Conservation (phyloP, 1,139 yeast species). For the Suhomyces guaymorum region DNA sequence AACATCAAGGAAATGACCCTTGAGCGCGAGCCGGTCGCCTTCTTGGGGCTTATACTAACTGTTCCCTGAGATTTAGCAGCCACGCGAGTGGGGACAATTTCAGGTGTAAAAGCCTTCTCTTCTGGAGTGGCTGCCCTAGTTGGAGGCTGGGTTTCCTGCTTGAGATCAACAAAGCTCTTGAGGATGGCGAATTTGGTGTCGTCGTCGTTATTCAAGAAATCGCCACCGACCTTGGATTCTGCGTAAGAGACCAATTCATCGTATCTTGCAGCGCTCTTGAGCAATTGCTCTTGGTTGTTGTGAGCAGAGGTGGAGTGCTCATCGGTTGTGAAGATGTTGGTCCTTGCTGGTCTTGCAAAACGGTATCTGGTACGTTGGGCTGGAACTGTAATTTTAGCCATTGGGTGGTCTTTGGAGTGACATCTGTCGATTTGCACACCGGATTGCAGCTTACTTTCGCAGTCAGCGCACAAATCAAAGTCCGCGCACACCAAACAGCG, state of each 20-base stretch:
- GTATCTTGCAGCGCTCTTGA: constrained; percentile 30
- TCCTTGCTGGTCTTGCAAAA: too few relatives aligned
- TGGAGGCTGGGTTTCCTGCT: too few relatives aligned
- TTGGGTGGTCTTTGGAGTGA: constrained; percentile 35
- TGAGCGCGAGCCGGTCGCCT: constrained; percentile 15
- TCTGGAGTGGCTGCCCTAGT: too few relatives aligned
- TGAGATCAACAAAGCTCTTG: constrained; percentile 11
- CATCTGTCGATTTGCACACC: too few relatives aligned
- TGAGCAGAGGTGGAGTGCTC: constrained; percentile 24
- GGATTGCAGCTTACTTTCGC: constrained; percentile 35
- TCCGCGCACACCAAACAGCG: constrained; percentile 56
- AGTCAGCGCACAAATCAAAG: constrained; percentile 56
- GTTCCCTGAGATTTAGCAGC: constrained; percentile 3
- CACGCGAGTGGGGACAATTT: too few relatives aligned
- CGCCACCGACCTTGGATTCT: constrained; percentile 2
- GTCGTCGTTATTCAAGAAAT: constrained; percentile 3
- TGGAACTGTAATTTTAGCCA: constrained; percentile 31
- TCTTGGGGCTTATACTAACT: constrained; percentile 11
- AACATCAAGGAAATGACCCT: constrained; percentile 30
- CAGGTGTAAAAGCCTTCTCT: too few relatives aligned
- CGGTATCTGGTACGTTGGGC: too few relatives aligned
- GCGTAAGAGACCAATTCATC: constrained; percentile 16
- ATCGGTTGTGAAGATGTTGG: too few relatives aligned
- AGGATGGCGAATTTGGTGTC: constrained; percentile 10
- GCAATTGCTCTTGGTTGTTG: constrained; percentile 23